Base-by-base conservation (phyloP, 75 land plant species). In the Cryptomeria japonica region DNA sequence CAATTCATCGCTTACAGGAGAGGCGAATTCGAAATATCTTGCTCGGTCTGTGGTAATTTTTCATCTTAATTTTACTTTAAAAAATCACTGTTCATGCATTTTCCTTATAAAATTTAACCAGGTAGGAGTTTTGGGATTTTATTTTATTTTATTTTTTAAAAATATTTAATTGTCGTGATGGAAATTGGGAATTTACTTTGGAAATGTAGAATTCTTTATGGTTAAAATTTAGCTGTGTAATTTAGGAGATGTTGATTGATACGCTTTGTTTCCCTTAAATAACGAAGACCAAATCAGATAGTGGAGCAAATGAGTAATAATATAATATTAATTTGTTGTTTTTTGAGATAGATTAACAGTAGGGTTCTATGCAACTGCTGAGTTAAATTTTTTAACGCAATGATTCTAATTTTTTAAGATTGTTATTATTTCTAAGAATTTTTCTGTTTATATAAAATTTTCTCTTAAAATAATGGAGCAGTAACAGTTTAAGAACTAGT, bases 21-120 rank as follows among this genome's bases (percentile, higher is more conserved):
- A 76, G 79, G 79, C 39, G 79, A 76, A 76, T 76, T 76, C 79
- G 79, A 76, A 76, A 76, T 76, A 5, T 37, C 16, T 76, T 36
- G 39, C 79, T 14, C 79, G 79, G 1, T 76, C 79, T 31, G 79
- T 76, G 79, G 79, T 76, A 76, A 34, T 3, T 31, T 15, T 76
- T 76, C 16, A 76, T 36, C 79, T 76, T 5, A 10, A 76, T 13
- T 76, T 58, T 58, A 51, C 15, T 51, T 51, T n/a, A 12, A 51
- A 51, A 51, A 51, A 51, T 51, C 25, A 58, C 25, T 18, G 28
- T 58, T 58, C 19, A 58, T 58, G 64, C 64, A 58, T 58, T 22
- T 58, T 58, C 4, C 64, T 58, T 0, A 22, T 58, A 58, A 58
- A 58, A 18, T 58, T 58, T 58, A 58, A 58, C 64, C 25, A 18